These are phyloP conservation scores for Trametes elegans DNA, from an alignment of 768 basidiomycete species.

Conservation along the genomic window DNA sequence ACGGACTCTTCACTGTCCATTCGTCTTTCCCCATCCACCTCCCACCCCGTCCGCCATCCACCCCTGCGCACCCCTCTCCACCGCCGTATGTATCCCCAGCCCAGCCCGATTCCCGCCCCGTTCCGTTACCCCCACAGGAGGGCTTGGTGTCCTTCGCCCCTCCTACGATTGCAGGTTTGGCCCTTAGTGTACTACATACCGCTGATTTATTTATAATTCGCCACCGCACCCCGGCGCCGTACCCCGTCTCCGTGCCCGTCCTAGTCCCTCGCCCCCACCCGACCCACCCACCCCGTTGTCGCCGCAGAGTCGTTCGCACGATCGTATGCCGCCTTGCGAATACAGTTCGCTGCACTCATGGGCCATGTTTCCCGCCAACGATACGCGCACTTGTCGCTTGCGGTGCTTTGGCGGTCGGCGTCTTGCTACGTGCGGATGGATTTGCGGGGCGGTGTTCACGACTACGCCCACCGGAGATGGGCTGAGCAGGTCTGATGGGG, in stretches of 20 bases:
- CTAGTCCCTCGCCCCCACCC: neutral
- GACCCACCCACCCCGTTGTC: too few relatives aligned
- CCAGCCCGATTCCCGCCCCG: neutral
- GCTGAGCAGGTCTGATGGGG: too few relatives aligned
- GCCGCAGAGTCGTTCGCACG: too few relatives aligned
- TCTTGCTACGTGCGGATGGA: too few relatives aligned
- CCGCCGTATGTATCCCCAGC: constrained; percentile 1
- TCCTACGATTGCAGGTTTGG: neutral
- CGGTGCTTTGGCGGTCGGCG: too few relatives aligned
- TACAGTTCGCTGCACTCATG: neutral
- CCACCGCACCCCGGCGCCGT: neutral
- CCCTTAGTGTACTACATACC: constrained; percentile 19
- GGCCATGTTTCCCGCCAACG: too few relatives aligned
- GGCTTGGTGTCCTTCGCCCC: neutral
- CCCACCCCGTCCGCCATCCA: neutral
- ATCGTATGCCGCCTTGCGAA: neutral
- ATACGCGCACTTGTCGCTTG: too few relatives aligned
- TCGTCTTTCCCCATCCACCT: neutral
- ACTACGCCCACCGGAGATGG: too few relatives aligned
- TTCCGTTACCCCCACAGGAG: constrained; percentile 9
- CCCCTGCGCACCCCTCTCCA: neutral
- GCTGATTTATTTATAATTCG: constrained; percentile 23
- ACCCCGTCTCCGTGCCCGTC: neutral
- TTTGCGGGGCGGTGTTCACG: too few relatives aligned
- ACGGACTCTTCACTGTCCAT: too few relatives aligned